Evolutionary conservation across 108 stramenopile species (phyloP), one percentile per base, ranked within the genome.

Genomic region (Bacterosira constricta): DNA sequence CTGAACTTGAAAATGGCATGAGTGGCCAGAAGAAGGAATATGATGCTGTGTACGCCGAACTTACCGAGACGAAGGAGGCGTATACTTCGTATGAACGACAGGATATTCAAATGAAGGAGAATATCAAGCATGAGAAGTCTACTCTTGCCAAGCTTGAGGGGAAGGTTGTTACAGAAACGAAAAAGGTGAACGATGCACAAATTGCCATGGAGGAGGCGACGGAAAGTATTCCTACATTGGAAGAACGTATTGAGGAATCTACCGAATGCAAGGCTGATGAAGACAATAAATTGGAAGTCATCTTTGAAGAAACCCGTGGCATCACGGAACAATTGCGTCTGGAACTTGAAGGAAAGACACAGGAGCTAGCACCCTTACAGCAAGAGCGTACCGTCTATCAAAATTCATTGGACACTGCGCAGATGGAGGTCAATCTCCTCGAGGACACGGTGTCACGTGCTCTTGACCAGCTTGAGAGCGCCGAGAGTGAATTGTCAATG

Each of bases 41-140:
- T 67, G 82, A 94, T 9, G 66, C 30, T 38, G 73, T 88, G 5
- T 69, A 71, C 61, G 55, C 56, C 15, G 89, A 85, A 68, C 82
- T 96, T 37, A 77, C 78, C 38, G 71, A 75, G 52, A 88, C 89
- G 29, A 92, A 97, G 72, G 90, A 96, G 44, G 94, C 94, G 58
- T 97, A 94, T 61, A 66, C 87, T 9, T 86, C 88, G 20, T 96
- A 83, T 53, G 99, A 98, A 83, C 73, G 96, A 37, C 70, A 82
- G 66, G 99, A 98, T 75, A 96, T 98, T 82, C 95, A 97, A 73
- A 73, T 95, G 59, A 61, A 88, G 52, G 99, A 96, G 81, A 90
- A 94, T 58, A 86, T 96, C 73, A 97, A 97, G 88, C 81, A 87
- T 83, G 80, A 73, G 41, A 90, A 94, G 64, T 70, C 61, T 21